Conservation (phyloP, 2,329 filamentous ascomycete genomes). For the Ascochyta fabae region DNA sequence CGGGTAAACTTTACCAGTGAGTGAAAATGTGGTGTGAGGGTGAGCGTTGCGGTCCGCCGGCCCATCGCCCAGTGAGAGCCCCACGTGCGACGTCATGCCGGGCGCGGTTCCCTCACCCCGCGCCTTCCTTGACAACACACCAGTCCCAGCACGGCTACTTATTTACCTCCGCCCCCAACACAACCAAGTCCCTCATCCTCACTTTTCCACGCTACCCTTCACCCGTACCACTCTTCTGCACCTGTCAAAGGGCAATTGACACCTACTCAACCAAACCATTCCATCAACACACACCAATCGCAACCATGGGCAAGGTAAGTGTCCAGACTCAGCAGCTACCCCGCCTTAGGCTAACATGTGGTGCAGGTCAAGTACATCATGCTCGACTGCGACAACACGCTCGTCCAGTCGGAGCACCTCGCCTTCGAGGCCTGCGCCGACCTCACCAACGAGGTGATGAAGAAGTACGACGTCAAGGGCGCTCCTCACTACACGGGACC, state of each 20-base stretch:
- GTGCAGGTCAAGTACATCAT: constrained; percentile 57
- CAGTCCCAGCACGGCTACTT: constrained; percentile 27
- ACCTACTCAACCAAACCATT: constrained; percentile 16
- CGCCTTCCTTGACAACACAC: constrained; percentile 37
- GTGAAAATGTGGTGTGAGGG: constrained; percentile 13
- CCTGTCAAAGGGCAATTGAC: constrained; percentile 30
- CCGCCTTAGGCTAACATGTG: constrained; percentile 29
- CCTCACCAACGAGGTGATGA: constrained; percentile 85
- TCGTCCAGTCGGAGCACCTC: constrained; percentile 87
- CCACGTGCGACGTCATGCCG: constrained; percentile 36
- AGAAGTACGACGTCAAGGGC: constrained; percentile 68
- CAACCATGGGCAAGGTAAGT: constrained; percentile 43
- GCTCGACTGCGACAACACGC: constrained; percentile 79
- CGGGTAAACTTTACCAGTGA: constrained; percentile 16
- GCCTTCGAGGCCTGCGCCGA: constrained; percentile 91
- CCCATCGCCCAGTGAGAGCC: constrained; percentile 16
- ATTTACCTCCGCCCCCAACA: constrained; percentile 34
- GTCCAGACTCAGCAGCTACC: constrained; percentile 13
- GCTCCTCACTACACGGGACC: constrained; percentile 76
- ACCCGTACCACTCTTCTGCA: constrained; percentile 15
- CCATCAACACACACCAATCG: constrained; percentile 19
- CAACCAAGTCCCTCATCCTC: constrained; percentile 15
- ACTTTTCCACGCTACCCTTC: constrained; percentile 5
- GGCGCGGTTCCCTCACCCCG: constrained; percentile 20
- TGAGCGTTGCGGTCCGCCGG: constrained; percentile 12